These are phyloP conservation scores for Uronychia setigera DNA, from an alignment of 73 alveolate genomes.

Conservation along the genomic window DNA sequence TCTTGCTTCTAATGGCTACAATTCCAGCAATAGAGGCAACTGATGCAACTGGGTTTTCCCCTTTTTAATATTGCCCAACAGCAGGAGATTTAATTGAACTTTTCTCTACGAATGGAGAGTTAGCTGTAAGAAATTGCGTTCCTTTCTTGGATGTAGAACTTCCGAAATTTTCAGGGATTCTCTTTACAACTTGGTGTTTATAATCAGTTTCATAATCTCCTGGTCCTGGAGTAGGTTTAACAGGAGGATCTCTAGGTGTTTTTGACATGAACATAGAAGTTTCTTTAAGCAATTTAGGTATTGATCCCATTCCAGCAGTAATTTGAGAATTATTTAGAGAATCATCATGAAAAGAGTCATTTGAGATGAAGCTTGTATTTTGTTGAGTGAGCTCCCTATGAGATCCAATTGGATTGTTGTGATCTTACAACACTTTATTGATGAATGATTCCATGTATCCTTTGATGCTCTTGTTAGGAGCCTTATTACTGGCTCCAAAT, in stretches of 20 bases:
- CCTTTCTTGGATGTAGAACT: constrained; percentile 1
- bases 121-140: not conserved
- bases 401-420: not conserved
- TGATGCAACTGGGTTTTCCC: not conserved
- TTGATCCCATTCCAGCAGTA: not conserved
- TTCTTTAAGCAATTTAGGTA: not conserved
- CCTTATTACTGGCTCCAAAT: constrained; percentile 15
- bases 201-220: constrained; percentile 13
- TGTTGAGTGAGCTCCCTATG: constrained; percentile 1
- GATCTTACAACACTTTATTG: not conserved
- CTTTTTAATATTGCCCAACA: not conserved
- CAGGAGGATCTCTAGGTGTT: constrained; percentile 6
- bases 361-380: constrained; percentile 24
- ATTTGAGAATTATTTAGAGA: not conserved
- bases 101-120: not conserved
- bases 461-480: constrained; percentile 13
- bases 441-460: constrained; percentile 4
- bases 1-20: not conserved
- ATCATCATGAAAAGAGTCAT: not conserved
- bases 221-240: constrained; percentile 9
- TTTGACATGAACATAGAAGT: constrained; percentile 6
- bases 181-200: not conserved
- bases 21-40: not conserved
- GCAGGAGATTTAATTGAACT: not conserved
- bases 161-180: constrained; percentile 12